Base-by-base conservation (phyloP, 1,139 yeast genomes). In the Yamadazyma siamensis region DNA sequence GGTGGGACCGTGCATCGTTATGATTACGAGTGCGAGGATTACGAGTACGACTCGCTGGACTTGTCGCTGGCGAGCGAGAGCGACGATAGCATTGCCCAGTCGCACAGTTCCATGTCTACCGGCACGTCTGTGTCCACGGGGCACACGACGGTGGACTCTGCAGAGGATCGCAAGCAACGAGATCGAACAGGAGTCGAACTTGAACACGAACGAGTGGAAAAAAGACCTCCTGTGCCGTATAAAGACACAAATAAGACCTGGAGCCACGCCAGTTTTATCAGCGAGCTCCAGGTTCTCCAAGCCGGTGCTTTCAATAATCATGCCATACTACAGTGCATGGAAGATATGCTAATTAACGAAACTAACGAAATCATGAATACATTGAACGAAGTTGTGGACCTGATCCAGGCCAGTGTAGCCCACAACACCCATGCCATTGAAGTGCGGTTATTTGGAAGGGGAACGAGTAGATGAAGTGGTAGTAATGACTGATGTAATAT, bases 291-390 rank as follows among this genome's bases (percentile, higher is more conserved):
- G 4, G 16, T 36, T 1, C 26, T 41, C n/a, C 20, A 33, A 3
- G 26, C 33, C 9, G 36, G 47, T 5, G 17, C 27, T 9, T 23
- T 21, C 4, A 31, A 40, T 24, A 38, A 30, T 25, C 26, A 10
- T 12, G 25, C 30, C 11, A 32, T 46, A 15, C 28, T 46, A 6
- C 47, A 45, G 7, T 45, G 48, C 29, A 33, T 45, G 32, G 31
- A 35, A 22, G 47, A 46, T n/a, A 46, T 46, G 49, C 8, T 40
- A 9, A 15, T 13, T 3, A 36, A 39, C 13, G 49, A 46, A 13
- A 36, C 34, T 23, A 28, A 36, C 5, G 23, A 26, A 20, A 45
- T 45, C 9, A 23, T 42, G 10, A 14, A 32, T 3, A 32, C 31
- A 14, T 28, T 46, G 13, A 21, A 22, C 8, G 23, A 21, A 4